A percentile compares a stretch with the other conserved stretches of the same genome.
These are phyloP conservation scores for Ramaria sp. DNA, from an alignment of 768 basidiomycete species.

Conservation along the genomic window DNA sequence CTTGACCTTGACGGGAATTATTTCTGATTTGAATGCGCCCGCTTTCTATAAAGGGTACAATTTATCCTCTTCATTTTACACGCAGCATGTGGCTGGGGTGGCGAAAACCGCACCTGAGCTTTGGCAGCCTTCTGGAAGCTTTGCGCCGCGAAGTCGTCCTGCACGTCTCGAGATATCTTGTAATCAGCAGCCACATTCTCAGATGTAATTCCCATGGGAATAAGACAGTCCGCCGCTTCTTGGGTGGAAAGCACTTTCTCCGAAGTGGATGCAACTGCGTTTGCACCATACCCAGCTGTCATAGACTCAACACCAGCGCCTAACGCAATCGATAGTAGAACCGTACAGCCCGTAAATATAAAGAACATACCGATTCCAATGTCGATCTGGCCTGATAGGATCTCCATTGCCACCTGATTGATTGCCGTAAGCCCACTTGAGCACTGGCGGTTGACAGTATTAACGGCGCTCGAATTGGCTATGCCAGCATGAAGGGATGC, in stretches of 20 bases:
- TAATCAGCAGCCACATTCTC: constrained; percentile 83
- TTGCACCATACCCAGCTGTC: constrained; percentile 64
- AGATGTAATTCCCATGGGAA: constrained; percentile 92
- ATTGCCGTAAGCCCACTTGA: constrained; percentile 79
- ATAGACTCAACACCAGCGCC: constrained; percentile 87
- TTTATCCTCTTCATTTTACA: background rate
- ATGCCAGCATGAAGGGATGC: constrained; percentile 81
- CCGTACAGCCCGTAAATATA: background rate
- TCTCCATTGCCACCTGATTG: constrained; percentile 73
- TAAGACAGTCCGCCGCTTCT: constrained; percentile 70
- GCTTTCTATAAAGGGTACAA: constrained; percentile 43
- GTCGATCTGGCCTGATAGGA: constrained; percentile 70
- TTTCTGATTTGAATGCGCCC: constrained; percentile 76
- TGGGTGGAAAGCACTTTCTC: constrained; percentile 53
- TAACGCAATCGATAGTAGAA: constrained; percentile 16
- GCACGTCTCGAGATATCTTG: constrained; percentile 58
- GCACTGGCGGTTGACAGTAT: constrained; percentile 87
- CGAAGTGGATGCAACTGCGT: constrained; percentile 46
- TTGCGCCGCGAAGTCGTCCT: constrained; percentile 76
- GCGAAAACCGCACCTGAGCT: constrained; percentile 1
- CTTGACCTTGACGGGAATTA: constrained; percentile 67
- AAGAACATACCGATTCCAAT: constrained; percentile 70
- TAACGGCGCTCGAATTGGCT: constrained; percentile 59
- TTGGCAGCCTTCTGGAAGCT: constrained; percentile 8
- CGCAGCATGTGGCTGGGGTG: background rate